Evolutionary conservation across 345 rosid species (phyloP), one percentile per base, ranked within the genome.

Genomic region (Orychophragmus violaceus): DNA sequence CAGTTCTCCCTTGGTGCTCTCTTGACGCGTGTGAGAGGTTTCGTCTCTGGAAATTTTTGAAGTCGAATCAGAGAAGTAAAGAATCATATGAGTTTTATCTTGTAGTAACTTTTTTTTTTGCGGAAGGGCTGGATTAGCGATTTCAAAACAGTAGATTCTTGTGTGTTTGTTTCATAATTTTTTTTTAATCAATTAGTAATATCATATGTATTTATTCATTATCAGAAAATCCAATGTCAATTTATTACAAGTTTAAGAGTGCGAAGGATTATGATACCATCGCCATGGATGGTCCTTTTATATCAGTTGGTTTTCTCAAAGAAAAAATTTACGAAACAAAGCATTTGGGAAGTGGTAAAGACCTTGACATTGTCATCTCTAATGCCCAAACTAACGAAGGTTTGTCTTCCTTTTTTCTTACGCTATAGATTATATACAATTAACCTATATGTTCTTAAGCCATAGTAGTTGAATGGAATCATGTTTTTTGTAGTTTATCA

Each of bases 341-440:
- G 99, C 99, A 91, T 73, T 81, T 91, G 90, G 97, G 97, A 73
- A 85, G 86, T 82, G 96, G 99, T 72, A 91, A 87, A 5, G 99
- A 95, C 84, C 88, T 84, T 83, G 99, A 95, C 80, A 93, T 94
- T 35, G 85, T 95, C 74, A 94, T 95, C 83, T 84, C 96, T 82
- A 95, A 95, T 66, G 97, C 97, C 80, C 99, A 95, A 85, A 85
- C 96, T 79, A 81, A 82, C 71, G 90, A 95, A 95, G 99, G 99
- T 95, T 84, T 85, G 96, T 87, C 66, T 81, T 72, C 62, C 27
- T 66, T n/a, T 27, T 25, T 21, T 1, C 14, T 70, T 28, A 11
- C 12, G 14, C 27, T n/a, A n/a, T n/a, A n/a, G n/a, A n/a, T n/a
- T 9, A 2, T 28, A 1, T 14, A 17, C 3, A 13, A 0, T 13